Evolutionary conservation across 495 filamentous ascomycete genomes (phyloP), one percentile per base, ranked within the genome.

Genomic region (Hypoxylon fragiforme): DNA sequence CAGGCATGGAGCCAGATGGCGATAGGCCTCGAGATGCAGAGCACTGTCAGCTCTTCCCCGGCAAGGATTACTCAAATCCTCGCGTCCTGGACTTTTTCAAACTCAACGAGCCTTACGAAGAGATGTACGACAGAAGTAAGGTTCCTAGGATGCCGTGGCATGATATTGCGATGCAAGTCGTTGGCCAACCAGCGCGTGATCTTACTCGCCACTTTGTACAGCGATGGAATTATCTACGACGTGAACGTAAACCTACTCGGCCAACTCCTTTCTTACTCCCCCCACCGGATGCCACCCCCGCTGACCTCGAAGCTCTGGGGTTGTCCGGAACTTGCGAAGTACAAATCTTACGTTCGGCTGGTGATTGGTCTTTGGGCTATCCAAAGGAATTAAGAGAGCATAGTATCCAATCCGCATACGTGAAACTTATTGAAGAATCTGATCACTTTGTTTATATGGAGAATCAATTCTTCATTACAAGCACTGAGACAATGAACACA

Each of bases 371-470:
- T 3, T 82, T 96, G 1, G 94, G 94, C 22, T 91, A 90, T 22
- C 62, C 65, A 21, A 68, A 65, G 46, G 85, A 88, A 3, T 81
- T 92, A 35, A 88, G 85, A 0, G 94, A 99, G 62, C 83, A 90
- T 63, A 97, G 92, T 68, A 99, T 99, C 62, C 90, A 94, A 81
- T 91, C 87, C 49, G 94, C 94, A 20, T 99, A 99, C 60, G 81
- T 94, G 61, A 94, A 96, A 66, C 79, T 94, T 70, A 99, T 99
- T 46, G 86, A 94, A 63, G 83, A 91, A 45, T 96, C 91, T 7
- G 91, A 99, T 39, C 94, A 97, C 63, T 96, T 97, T 55, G 90
- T 99, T 50, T 97, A 99, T 68, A 95, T 99, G 54, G 94, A 99
- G 64, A 99, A 99, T 67, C 94, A 99, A 69, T 99, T 99, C 76